These are phyloP conservation scores for Lentinula sp. DNA, from an alignment of 768 basidiomycete species.

Conservation along the genomic window DNA sequence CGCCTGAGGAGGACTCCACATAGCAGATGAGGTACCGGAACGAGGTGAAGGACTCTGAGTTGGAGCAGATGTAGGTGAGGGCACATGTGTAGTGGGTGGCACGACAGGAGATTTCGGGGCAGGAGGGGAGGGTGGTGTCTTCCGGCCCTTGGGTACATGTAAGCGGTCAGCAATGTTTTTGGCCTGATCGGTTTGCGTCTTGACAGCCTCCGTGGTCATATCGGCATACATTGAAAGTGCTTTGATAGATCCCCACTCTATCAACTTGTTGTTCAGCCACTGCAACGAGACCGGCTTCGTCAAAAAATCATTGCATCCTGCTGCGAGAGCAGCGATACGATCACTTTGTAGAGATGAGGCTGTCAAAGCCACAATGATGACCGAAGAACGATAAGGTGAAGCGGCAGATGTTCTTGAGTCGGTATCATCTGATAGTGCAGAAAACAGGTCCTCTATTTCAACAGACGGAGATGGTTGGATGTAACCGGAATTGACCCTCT, in stretches of 20 bases:
- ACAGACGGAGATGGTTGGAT: slow-evolving; percentile 49
- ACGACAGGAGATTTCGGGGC: neutral
- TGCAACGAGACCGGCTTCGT: slow-evolving; percentile 94
- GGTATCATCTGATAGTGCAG: slow-evolving; percentile 50
- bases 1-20: slow-evolving; percentile 7
- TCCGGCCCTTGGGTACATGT: slow-evolving; percentile 33
- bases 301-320: slow-evolving; percentile 97
- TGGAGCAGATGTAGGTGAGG: neutral
- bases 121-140: slow-evolving; percentile 20
- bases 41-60: neutral
- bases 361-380: slow-evolving; percentile 98
- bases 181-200: slow-evolving; percentile 33
- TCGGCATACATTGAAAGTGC: slow-evolving; percentile 92
- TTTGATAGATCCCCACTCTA: slow-evolving; percentile 99
- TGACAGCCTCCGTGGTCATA: slow-evolving; percentile 51
- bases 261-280: slow-evolving; percentile 97
- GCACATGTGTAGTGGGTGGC: neutral
- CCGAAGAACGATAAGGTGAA: slow-evolving; percentile 82
- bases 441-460: slow-evolving; percentile 29
- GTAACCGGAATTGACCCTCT: slow-evolving; percentile 51
- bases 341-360: slow-evolving; percentile 94
- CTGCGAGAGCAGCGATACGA: slow-evolving; percentile 94
- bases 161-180: slow-evolving; percentile 40
- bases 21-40: slow-evolving; percentile 1
- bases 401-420: slow-evolving; percentile 40